These are phyloP conservation scores for Selaginella tamariscina DNA, from an alignment of 75 land plant genomes.

Conservation along the genomic window DNA sequence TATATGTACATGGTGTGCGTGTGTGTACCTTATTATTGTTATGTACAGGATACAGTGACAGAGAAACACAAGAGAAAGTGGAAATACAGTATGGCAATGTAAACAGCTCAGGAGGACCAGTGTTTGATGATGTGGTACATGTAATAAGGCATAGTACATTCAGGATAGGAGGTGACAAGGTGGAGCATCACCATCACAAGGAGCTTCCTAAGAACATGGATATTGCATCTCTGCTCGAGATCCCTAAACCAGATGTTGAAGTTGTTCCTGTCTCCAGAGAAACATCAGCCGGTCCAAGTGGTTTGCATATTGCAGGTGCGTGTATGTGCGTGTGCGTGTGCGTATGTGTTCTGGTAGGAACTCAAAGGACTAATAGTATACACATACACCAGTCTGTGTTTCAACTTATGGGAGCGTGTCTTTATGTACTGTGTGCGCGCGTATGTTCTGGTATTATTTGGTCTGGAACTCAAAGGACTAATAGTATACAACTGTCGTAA, in stretches of 20 bases:
- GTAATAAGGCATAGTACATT: slow-evolving; percentile 31
- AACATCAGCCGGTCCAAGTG: background rate
- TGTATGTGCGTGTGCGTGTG: slow-evolving; percentile 34
- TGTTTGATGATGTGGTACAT: slow-evolving; percentile 19
- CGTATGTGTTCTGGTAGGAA: too few relatives aligned
- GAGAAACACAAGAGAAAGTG: slow-evolving; percentile 42
- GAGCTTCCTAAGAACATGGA: background rate
- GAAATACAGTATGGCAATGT: slow-evolving; percentile 31
- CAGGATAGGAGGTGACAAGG: slow-evolving; percentile 14
- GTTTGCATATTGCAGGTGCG: slow-evolving; percentile 26
- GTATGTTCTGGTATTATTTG: too few relatives aligned
- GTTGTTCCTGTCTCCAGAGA: background rate
- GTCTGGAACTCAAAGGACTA: too few relatives aligned
- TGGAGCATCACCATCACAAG: background rate
- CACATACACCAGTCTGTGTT: too few relatives aligned
- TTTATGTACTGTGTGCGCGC: too few relatives aligned
- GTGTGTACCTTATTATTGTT: too few relatives aligned
- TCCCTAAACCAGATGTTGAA: background rate
- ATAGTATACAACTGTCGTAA: too few relatives aligned
- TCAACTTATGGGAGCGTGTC: too few relatives aligned
- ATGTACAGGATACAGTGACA: too few relatives aligned
- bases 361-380: too few relatives aligned
- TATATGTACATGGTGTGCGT: too few relatives aligned
- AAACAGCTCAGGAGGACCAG: slow-evolving; percentile 1
- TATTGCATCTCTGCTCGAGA: background rate